Conservation (phyloP, 805 yeast genomes). For the Wickerhamomyces canadensis region DNA sequence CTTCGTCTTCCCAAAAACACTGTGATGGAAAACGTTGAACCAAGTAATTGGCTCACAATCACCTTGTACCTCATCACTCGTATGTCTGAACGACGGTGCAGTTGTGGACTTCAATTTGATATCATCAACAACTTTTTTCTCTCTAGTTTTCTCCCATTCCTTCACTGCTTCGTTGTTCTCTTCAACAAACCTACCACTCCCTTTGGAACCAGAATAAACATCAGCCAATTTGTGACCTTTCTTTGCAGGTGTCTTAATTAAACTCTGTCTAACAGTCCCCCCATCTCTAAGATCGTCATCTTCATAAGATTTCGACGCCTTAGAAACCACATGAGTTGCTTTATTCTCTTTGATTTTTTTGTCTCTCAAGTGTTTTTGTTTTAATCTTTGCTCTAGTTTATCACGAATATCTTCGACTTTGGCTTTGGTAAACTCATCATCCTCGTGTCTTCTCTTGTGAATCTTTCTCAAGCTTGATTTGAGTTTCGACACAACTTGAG, state of each 20-base stretch:
- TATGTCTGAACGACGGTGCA: background rate
- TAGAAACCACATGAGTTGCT: constrained; percentile 8
- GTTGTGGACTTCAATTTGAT: background rate
- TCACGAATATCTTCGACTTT: constrained; percentile 12
- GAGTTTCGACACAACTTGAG: constrained; percentile 10
- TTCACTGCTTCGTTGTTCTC: no score
- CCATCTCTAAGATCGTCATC: background rate
- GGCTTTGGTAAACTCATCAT: constrained; percentile 2
- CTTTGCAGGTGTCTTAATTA: no score
- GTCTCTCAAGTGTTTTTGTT: constrained; percentile 15
- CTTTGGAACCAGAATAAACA: no score
- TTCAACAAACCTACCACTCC: no score
- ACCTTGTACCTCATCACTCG: background rate
- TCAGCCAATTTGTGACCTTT: no score
- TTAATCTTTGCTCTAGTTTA: constrained; percentile 13
- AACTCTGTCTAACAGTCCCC: background rate
- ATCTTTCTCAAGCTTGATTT: background rate
- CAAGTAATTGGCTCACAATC: constrained; percentile 47
- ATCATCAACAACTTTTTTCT: background rate
- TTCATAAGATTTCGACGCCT: constrained; percentile 1
- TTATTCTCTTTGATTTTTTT: constrained; percentile 7
- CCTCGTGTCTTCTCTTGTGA: background rate
- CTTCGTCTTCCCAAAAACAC: constrained; percentile 41
- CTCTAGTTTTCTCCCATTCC: constrained; percentile 8
- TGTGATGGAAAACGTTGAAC: constrained; percentile 45